A percentile compares a stretch with the other conserved stretches of the same genome.
Evolutionary conservation across 345 rosid species (phyloP).

Genomic region (Psidium guajava): DNA sequence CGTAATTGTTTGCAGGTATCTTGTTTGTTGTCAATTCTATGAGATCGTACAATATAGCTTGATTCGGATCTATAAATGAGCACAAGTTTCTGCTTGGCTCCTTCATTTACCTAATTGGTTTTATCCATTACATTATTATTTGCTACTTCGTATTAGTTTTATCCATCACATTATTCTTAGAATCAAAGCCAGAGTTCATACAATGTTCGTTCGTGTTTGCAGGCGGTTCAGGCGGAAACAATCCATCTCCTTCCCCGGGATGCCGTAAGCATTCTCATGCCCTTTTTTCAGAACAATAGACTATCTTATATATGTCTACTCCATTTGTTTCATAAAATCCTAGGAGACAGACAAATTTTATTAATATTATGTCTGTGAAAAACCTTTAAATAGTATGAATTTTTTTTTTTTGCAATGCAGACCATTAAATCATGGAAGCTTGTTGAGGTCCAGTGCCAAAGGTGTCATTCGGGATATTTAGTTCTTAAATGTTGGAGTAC

Average conservation of each 20-base stretch:
- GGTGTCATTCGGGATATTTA: not conserved
- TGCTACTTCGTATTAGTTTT: too few relatives aligned
- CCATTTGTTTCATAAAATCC: not conserved
- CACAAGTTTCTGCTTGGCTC: not conserved
- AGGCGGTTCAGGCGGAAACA: not conserved
- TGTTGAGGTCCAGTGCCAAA: not conserved
- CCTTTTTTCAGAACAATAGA: not conserved
- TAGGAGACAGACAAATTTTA: not conserved
- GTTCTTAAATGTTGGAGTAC: not conserved
- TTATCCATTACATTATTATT: too few relatives aligned
- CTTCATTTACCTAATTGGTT: too few relatives aligned
- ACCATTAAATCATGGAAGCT: not conserved
- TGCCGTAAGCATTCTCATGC: not conserved
- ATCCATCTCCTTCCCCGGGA: not conserved
- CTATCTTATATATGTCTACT: not conserved
- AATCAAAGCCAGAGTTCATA: not conserved
- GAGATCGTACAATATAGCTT: too few relatives aligned
- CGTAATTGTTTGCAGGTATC: not conserved
- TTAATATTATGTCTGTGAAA: too few relatives aligned
- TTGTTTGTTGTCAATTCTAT: not conserved
- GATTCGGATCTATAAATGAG: not conserved
- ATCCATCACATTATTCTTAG: not conserved
- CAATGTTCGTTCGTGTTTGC: not conserved
- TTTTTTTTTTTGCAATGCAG: not conserved
- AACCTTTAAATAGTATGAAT: not conserved